Evolutionary conservation across 176 grass and related monocot genomes (phyloP).

Genomic region (Cocos nucifera): DNA sequence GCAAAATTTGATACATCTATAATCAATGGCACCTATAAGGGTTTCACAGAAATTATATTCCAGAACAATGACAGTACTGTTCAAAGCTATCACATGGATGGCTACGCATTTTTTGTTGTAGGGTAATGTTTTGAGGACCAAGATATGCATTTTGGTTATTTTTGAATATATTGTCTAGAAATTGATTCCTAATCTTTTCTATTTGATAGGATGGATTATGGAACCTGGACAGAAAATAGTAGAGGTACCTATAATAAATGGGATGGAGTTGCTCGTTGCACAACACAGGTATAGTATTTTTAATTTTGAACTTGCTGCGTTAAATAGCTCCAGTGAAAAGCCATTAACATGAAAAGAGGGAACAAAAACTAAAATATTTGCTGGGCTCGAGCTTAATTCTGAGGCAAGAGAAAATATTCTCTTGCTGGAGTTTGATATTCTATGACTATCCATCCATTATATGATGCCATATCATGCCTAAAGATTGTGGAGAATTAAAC

Average conservation of each 20-base stretch:
- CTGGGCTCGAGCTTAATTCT: no score
- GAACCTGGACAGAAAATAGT: slow-evolving; percentile 84
- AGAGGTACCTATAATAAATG: slow-evolving; percentile 95
- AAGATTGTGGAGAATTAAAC: no score
- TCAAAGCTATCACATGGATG: slow-evolving; percentile 93
- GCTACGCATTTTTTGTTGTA: slow-evolving; percentile 91
- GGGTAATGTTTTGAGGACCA: slow-evolving; percentile 38
- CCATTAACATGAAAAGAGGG: no score
- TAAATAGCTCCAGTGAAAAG: no score
- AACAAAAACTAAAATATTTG: no score
- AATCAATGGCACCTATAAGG: slow-evolving; percentile 92
- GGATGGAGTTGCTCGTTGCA: slow-evolving; percentile 93
- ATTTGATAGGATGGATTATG: slow-evolving; percentile 76
- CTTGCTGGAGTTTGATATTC: no score
- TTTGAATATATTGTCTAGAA: background rate
- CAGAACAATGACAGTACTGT: slow-evolving; percentile 73
- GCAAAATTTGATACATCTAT: slow-evolving; percentile 78
- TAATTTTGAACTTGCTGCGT: background rate
- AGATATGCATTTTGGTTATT: background rate
- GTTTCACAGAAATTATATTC: slow-evolving; percentile 92
- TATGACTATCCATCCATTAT: no score
- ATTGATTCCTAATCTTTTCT: background rate
- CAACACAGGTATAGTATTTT: slow-evolving; percentile 47
- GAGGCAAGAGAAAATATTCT: no score
- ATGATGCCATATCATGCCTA: no score